phyloP scores from a whole-genome alignment of 2,329 filamentous ascomycete species.

The Trichoderma simmonsii region DNA sequence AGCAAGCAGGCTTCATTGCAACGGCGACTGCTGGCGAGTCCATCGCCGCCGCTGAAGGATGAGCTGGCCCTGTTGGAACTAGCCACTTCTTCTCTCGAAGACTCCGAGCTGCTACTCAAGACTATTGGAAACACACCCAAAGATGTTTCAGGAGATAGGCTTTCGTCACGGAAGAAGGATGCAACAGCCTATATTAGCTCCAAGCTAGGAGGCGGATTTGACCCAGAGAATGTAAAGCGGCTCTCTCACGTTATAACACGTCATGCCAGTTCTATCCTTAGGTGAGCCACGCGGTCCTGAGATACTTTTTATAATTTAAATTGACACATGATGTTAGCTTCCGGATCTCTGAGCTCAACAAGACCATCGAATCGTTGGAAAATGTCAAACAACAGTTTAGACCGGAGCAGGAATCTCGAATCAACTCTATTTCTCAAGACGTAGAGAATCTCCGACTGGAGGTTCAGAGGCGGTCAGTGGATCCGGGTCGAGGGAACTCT shows the following conservation, averaged over 20 bases:
- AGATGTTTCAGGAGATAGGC: not conserved
- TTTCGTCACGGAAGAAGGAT: not conserved
- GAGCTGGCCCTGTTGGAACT: not conserved
- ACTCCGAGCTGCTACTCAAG: not conserved
- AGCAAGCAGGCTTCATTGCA: not conserved
- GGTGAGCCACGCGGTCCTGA: not conserved
- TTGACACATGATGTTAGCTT: not conserved
- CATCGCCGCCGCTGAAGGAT: not conserved
- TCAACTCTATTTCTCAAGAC: not conserved
- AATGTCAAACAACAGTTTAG: not conserved
- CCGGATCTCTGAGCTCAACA: not conserved
- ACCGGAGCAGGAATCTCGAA: not conserved
- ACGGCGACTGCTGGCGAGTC: not conserved
- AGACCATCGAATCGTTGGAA: not conserved
- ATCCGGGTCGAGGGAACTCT: not conserved
- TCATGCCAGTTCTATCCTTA: not conserved
- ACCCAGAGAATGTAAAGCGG: not conserved
- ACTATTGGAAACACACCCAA: not conserved
- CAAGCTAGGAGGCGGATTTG: not conserved
- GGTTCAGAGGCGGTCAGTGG: not conserved
- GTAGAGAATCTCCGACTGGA: not conserved
- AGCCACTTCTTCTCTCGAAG: not conserved
- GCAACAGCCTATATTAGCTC: rapidly evolving
- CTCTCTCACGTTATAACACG: not conserved
- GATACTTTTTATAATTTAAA: not conserved